A percentile compares a stretch with the other conserved stretches of the same genome.
Evolutionary conservation across 116 monocot species (phyloP).

Genomic region (Papilionanthe hybrid): DNA sequence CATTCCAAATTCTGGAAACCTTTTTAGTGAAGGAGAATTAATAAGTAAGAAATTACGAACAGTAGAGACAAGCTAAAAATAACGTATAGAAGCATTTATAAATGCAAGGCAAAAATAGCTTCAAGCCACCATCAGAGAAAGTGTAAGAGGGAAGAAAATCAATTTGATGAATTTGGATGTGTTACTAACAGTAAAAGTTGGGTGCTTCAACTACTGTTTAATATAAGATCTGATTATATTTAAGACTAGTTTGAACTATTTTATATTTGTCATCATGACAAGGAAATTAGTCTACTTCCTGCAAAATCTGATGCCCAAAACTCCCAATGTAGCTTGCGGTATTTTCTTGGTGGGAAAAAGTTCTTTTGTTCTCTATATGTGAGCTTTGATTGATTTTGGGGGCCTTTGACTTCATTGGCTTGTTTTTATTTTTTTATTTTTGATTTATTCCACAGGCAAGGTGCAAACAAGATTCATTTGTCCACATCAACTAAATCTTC

Average conservation of each 20-base stretch:
- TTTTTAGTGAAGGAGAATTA: too few species aligned
- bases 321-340: neutral
- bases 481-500: slow-evolving; percentile 24
- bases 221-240: neutral
- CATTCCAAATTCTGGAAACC: neutral
- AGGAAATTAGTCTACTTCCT: neutral
- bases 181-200: neutral
- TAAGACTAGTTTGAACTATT: neutral
- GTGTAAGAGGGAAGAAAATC: neutral
- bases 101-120: neutral
- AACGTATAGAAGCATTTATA: neutral
- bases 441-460: slow-evolving; percentile 49
- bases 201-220: neutral
- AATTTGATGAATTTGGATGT: neutral
- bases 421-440: too few species aligned
- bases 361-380: neutral
- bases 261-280: neutral
- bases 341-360: neutral
- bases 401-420: neutral
- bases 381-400: neutral
- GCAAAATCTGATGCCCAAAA: neutral
- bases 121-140: neutral
- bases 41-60: neutral
- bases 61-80: neutral
- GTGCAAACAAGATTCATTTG: slow-evolving; percentile 58